phyloP scores from a whole-genome alignment of 331 rosid species.

The Dryas integrifolia region DNA sequence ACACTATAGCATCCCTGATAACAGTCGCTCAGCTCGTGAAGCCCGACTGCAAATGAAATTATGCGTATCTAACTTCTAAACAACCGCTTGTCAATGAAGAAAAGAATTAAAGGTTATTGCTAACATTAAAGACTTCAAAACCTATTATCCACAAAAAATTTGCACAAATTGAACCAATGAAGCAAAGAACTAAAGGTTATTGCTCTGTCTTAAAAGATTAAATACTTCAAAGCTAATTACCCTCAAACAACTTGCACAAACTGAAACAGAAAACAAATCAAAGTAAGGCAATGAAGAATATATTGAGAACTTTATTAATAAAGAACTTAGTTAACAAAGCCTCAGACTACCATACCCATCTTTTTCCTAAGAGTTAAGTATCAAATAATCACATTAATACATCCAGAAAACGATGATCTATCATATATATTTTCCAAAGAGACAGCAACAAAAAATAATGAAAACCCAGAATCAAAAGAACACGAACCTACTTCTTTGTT shows the following conservation, averaged over 20 bases:
- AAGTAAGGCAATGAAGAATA: neutral
- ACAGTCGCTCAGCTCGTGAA: neutral
- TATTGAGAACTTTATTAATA: neutral
- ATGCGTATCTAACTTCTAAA: no score
- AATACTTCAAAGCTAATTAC: neutral
- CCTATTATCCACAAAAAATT: neutral
- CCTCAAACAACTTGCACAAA: neutral
- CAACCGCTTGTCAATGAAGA: neutral
- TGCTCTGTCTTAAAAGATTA: neutral
- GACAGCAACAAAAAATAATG: neutral
- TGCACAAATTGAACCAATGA: neutral
- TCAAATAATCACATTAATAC: neutral
- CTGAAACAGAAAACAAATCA: neutral
- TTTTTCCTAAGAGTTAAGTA: neutral
- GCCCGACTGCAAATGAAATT: no score
- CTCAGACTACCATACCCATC: neutral
- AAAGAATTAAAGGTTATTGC: neutral
- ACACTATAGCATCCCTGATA: neutral
- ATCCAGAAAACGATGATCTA: neutral
- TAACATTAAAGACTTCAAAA: neutral
- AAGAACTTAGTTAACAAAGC: neutral
- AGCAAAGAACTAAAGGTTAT: neutral
- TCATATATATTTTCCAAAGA: neutral
- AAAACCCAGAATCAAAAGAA: neutral
- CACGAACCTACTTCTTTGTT: slow-evolving; percentile 75